These are phyloP conservation scores for Luffa acutangula DNA, from an alignment of 306 rosid species.

Conservation along the genomic window DNA sequence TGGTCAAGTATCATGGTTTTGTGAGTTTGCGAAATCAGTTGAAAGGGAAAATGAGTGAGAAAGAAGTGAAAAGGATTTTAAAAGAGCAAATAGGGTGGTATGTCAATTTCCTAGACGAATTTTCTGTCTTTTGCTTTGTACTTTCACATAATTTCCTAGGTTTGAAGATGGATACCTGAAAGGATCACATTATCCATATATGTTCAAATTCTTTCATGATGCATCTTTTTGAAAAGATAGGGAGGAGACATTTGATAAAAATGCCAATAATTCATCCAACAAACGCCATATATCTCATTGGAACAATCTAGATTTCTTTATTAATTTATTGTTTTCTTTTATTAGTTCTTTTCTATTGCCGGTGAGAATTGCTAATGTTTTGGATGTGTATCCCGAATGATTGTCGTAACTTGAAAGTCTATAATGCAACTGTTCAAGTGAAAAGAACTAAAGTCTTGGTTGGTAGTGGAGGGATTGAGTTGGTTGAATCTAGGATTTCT, in stretches of 20 bases:
- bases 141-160: constrained; percentile 6
- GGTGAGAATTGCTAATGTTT: neutral
- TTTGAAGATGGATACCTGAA: neutral
- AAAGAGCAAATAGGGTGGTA: neutral
- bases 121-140: neutral
- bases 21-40: neutral
- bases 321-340: neutral
- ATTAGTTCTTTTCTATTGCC: neutral
- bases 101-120: neutral
- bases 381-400: neutral
- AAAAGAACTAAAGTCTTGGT: neutral
- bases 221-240: neutral
- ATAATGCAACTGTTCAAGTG: neutral
- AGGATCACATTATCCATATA: neutral
- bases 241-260: neutral
- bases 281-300: neutral
- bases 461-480: neutral
- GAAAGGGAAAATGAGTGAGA: neutral
- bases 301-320: neutral
- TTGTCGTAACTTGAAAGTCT: neutral
- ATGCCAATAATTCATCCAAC: constrained; percentile 9
- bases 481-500: neutral
- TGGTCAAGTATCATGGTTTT: neutral
- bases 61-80: neutral
- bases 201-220: constrained; percentile 1